A percentile compares a stretch with the other conserved stretches of the same genome.
phyloP scores from a whole-genome alignment of 306 rosid species.

The Sphenostylis stenocarpa region DNA sequence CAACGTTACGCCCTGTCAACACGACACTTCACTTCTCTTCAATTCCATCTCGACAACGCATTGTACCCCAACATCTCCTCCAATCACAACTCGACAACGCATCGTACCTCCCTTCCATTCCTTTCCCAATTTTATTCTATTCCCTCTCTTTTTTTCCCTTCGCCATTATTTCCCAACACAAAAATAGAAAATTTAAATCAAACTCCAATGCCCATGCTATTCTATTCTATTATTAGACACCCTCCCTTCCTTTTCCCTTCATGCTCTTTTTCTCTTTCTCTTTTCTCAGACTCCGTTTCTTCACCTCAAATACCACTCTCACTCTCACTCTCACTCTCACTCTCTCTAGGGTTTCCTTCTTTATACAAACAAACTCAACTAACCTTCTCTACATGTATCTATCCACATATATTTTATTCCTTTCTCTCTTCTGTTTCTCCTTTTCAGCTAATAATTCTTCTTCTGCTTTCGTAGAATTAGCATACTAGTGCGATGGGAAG shows the following conservation, averaged over 20 bases:
- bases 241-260: neutral
- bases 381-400: too few relatives aligned
- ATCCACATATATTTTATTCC: too few relatives aligned
- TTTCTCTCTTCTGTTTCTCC: neutral
- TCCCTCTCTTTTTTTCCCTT: neutral
- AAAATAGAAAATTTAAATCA: slow-evolving; percentile 43
- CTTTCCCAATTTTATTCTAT: neutral
- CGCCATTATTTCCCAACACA: neutral
- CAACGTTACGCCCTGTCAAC: slow-evolving; percentile 14
- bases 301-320: slow-evolving; percentile 22
- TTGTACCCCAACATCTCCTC: neutral
- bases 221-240: slow-evolving; percentile 23
- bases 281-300: neutral
- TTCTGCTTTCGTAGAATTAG: neutral
- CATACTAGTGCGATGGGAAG: slow-evolving; percentile 49
- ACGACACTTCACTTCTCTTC: slow-evolving; percentile 24
- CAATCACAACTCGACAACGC: slow-evolving; percentile 48
- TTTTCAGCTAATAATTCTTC: neutral
- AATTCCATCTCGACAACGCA: slow-evolving; percentile 28
- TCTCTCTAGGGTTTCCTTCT: slow-evolving; percentile 49
- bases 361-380: neutral
- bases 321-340: neutral
- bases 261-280: neutral
- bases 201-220: slow-evolving; percentile 4
- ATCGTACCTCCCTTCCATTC: neutral